Conservation (phyloP, 2,329 filamentous ascomycete genomes). For the Pseudogymnoascus sp. region DNA sequence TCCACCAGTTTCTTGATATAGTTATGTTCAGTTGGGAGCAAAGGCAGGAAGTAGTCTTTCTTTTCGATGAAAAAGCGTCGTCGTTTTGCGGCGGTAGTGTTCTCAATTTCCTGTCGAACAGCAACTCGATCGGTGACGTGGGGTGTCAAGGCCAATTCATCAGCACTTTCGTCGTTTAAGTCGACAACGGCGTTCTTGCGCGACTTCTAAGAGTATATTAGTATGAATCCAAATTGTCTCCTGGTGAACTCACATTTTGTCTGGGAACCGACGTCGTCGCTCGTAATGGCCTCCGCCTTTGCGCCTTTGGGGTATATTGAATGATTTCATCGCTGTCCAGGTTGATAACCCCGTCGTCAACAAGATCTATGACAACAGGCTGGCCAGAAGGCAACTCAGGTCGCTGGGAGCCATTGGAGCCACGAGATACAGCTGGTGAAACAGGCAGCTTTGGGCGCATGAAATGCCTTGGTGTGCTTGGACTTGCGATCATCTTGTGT, state of each 20-base stretch:
- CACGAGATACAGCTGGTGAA: background rate
- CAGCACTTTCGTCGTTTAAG: slow-evolving; percentile 13
- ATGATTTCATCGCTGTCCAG: slow-evolving; percentile 2
- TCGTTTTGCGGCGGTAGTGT: slow-evolving; percentile 24
- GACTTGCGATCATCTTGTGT: slow-evolving; percentile 24
- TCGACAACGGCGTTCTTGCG: slow-evolving; percentile 12
- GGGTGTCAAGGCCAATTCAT: slow-evolving; percentile 15
- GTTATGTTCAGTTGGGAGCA: slow-evolving; percentile 27
- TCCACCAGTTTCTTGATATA: slow-evolving; percentile 28
- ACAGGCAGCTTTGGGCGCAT: background rate
- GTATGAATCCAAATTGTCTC: background rate
- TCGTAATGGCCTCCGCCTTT: background rate
- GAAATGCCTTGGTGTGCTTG: background rate
- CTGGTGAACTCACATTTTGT: background rate
- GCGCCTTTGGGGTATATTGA: slow-evolving; percentile 3
- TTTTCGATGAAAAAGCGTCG: slow-evolving; percentile 30
- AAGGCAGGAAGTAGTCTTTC: slow-evolving; percentile 28
- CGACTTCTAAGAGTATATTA: slow-evolving; percentile 12
- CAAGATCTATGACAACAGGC: background rate
- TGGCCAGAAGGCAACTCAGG: background rate
- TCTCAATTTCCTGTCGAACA: slow-evolving; percentile 27
- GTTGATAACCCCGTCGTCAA: background rate
- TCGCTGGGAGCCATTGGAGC: background rate
- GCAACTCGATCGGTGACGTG: slow-evolving; percentile 22
- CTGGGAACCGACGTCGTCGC: background rate